Conservation (phyloP, 495 filamentous ascomycete species). For the Halenospora varia region DNA sequence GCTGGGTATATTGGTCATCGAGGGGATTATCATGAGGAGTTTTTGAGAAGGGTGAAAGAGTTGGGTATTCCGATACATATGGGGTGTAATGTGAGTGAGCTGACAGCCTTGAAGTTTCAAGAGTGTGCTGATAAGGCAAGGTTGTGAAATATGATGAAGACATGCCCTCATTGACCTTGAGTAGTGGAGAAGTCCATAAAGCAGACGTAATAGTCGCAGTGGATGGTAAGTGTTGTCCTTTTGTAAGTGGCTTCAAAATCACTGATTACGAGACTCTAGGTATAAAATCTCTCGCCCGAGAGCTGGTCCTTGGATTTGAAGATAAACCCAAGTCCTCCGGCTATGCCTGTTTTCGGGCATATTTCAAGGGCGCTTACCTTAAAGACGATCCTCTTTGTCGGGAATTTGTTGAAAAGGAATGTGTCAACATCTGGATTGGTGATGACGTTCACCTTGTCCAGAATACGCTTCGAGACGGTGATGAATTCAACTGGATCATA, state of each 20-base stretch:
- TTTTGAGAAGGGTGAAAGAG: constrained; percentile 43
- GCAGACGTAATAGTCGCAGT: constrained; percentile 37
- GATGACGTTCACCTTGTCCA: constrained; percentile 45
- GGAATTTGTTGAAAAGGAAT: constrained; percentile 42
- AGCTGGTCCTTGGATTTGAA: constrained; percentile 40
- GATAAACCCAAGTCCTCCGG: constrained; percentile 45
- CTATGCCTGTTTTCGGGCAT: constrained; percentile 45
- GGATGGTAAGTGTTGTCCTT: constrained; percentile 20
- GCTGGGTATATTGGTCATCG: constrained; percentile 50
- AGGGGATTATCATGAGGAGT: constrained; percentile 48
- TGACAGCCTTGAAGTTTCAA: too few relatives aligned
- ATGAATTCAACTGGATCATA: constrained; percentile 50
- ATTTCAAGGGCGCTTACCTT: constrained; percentile 40
- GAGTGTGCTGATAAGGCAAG: constrained; percentile 14
- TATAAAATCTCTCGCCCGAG: constrained; percentile 41
- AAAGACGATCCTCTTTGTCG: constrained; percentile 39
- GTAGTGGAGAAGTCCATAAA: constrained; percentile 23
- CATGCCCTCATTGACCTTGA: constrained; percentile 28
- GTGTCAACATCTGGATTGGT: constrained; percentile 51
- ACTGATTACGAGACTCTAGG: constrained; percentile 36
- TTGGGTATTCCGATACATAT: constrained; percentile 45
- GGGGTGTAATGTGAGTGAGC: constrained; percentile 33
- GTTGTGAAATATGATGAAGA: constrained; percentile 43
- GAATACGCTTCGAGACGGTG: constrained; percentile 43
- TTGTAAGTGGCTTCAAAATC: constrained; percentile 9